Evolutionary conservation across 768 basidiomycete genomes (phyloP), one percentile per base, ranked within the genome.

Genomic region (Dictyophora rubrovolvata): DNA sequence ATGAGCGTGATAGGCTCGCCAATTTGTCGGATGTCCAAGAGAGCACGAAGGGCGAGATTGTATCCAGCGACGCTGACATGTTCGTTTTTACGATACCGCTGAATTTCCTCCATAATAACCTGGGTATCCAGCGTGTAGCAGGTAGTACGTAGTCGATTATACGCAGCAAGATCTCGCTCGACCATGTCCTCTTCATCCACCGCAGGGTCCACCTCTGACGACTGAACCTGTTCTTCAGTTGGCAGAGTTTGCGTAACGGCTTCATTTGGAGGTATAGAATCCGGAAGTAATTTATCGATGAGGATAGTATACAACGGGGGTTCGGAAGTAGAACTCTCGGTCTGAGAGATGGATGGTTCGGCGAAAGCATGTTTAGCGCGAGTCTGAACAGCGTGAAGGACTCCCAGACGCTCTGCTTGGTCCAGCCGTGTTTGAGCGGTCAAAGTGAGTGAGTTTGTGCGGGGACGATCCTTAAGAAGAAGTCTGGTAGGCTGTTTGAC

Each of bases 381-480:
- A 11, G 82, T 77, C 35, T 59, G 53, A 63, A 87, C 84, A 8
- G 81, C 71, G 62, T 86, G 82, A 46, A 89, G 67, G 11, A 89
- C 83, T 33, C 82, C 75, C n/a, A 80, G 62, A 12, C 63, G 64
- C 0, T 71, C 49, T 66, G 77, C 67, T 69, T 77, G 51, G 62
- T 73, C 50, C 63, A 60, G 72, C 28, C 73, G 71, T 34, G 72
- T 78, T 49, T 73, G 71, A 8, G 70, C 63, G 7, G 76, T 72
- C 60, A 81, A 68, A 0, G 83, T 81, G 1, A 87, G 72, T 64
- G 84, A 87, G 62, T 78, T 80, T 56, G 85, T 85, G 20, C 86
- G 79, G 8, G 74, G 70, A 46, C 80, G 80, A 20, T 72, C 64
- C 47, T 62, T 72, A 74, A 9, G 71, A 60, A 8, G 71, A 51